A percentile compares a stretch with the other conserved stretches of the same genome.
Conservation (phyloP, 345 rosid species). For the Moringa oleifera region DNA sequence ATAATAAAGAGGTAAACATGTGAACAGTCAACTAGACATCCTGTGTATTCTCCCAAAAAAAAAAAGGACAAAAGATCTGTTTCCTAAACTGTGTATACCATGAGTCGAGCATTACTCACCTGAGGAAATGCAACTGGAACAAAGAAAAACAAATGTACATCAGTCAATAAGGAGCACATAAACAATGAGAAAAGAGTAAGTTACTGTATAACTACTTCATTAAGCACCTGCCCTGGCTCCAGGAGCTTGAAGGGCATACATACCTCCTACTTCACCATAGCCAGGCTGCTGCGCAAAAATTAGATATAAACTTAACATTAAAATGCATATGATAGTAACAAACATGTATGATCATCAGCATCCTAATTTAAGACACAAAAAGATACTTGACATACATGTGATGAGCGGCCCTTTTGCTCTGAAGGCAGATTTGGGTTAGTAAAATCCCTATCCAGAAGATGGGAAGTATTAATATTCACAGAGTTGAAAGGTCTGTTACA, state of each 20-base stretch:
- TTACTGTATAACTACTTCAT: slow-evolving; percentile 11
- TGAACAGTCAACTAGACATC: slow-evolving; percentile 10
- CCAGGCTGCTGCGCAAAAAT: slow-evolving; percentile 51
- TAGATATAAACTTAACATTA: slow-evolving; percentile 10
- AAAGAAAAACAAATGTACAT: slow-evolving; percentile 13
- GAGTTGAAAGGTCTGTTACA: background rate
- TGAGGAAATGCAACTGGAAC: slow-evolving; percentile 86
- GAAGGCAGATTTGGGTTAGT: slow-evolving; percentile 92
- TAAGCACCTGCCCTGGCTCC: slow-evolving; percentile 36
- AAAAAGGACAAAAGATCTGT: slow-evolving; percentile 21
- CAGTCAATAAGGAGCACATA: slow-evolving; percentile 13
- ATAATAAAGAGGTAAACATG: background rate
- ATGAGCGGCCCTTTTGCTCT: slow-evolving; percentile 84
- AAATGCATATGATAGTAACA: slow-evolving; percentile 3
- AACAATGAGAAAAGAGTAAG: slow-evolving; percentile 14
- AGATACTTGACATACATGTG: slow-evolving; percentile 55
- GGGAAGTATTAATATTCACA: slow-evolving; percentile 3
- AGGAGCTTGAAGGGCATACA: slow-evolving; percentile 33
- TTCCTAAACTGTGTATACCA: slow-evolving; percentile 17
- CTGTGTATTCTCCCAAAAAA: slow-evolving; percentile 8
- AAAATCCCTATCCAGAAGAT: slow-evolving; percentile 58
- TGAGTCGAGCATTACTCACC: slow-evolving; percentile 50
- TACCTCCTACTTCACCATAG: slow-evolving; percentile 81
- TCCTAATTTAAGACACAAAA: background rate
- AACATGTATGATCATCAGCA: background rate